phyloP scores from a whole-genome alignment of 345 rosid genomes.

The Gossypium ekmanianum region DNA sequence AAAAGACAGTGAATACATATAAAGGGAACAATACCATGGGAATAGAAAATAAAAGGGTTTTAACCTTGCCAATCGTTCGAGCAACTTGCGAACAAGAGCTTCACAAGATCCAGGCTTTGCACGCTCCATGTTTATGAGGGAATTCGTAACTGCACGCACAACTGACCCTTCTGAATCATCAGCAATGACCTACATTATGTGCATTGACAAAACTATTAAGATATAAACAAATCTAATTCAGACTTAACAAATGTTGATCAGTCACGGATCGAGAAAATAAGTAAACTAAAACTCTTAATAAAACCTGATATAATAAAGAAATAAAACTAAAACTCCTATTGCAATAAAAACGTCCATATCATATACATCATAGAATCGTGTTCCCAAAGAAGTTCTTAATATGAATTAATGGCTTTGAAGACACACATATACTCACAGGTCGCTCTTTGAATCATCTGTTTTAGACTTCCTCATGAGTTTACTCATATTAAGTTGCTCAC shows the following conservation, averaged over 20 bases:
- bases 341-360: too few species aligned
- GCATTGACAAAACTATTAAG: conserved; percentile 7
- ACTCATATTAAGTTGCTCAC: not conserved
- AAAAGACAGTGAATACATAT: not conserved
- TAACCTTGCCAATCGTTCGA: conserved; percentile 77
- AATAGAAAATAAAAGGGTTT: not conserved
- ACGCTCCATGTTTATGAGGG: conserved; percentile 67
- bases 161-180: conserved; percentile 55
- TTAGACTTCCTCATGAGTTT: not conserved
- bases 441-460: too few species aligned
- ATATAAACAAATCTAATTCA: not conserved
- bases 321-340: too few species aligned
- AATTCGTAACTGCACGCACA: conserved; percentile 47
- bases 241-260: not conserved
- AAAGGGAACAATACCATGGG: not conserved
- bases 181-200: conserved; percentile 48
- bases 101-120: conserved; percentile 79
- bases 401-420: not conserved
- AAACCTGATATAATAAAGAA: too few species aligned
- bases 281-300: too few species aligned
- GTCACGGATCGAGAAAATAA: too few species aligned
- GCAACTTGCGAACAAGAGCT: conserved; percentile 58
- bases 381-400: not conserved
- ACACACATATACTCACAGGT: not conserved
- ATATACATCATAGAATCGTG: not conserved